A percentile compares a stretch with the other conserved stretches of the same genome.
Conservation (phyloP, 805 yeast genomes). For the Ogataea methanolica region DNA sequence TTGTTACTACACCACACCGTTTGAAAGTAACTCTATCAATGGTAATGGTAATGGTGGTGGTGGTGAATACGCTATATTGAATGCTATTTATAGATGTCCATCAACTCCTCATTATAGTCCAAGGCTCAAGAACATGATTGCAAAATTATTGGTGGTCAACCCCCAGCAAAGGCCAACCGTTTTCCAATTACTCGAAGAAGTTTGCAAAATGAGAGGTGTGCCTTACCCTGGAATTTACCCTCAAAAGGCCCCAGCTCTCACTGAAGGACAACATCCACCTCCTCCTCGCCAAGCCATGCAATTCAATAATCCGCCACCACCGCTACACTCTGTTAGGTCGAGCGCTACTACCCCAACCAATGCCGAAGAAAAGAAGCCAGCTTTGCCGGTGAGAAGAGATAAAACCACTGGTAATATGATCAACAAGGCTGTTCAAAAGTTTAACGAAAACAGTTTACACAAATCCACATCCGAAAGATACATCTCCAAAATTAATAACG, state of each 20-base stretch:
- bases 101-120: constrained; percentile 55
- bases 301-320: background rate
- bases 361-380: constrained; percentile 3
- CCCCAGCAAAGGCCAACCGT: constrained; percentile 73
- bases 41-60: constrained; percentile 32
- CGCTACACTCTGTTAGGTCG: background rate
- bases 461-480: constrained; percentile 15
- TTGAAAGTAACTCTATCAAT: constrained; percentile 46
- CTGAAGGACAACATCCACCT: background rate
- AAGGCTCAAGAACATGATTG: constrained; percentile 58
- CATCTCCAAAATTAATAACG: constrained; percentile 1
- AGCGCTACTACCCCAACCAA: constrained; percentile 10
- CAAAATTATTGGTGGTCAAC: constrained; percentile 56
- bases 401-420: constrained; percentile 11
- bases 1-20: constrained; percentile 81
- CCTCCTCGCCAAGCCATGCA: background rate
- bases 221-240: constrained; percentile 33
- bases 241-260: constrained; percentile 6
- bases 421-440: background rate
- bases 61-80: constrained; percentile 60
- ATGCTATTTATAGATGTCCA: constrained; percentile 50
- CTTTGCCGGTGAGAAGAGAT: constrained; percentile 15
- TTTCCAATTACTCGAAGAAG: constrained; percentile 64
- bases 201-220: constrained; percentile 54
- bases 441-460: constrained; percentile 9